These are phyloP conservation scores for Lotmaria passim DNA, from an alignment of 208 protist genomes.

Conservation along the genomic window DNA sequence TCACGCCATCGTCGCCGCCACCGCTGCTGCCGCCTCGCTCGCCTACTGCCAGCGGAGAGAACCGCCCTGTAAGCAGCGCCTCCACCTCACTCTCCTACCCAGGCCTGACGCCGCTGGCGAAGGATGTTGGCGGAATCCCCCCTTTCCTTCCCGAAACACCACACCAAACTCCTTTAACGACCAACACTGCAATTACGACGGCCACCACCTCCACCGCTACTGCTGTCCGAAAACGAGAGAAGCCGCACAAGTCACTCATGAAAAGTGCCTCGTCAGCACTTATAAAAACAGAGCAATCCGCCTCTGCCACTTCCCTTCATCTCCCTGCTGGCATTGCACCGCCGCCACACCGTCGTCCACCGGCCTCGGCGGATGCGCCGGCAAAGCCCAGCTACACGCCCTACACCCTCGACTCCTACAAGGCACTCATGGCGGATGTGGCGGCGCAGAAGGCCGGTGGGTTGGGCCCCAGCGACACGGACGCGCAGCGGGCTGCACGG, in stretches of 20 bases:
- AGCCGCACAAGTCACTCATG: too few relatives aligned
- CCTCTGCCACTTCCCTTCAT: not conserved
- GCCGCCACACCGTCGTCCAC: not conserved
- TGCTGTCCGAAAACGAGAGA: too few relatives aligned
- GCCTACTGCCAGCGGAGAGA: too few relatives aligned
- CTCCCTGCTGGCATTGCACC: too few relatives aligned
- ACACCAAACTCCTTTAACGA: not conserved
- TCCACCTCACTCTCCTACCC: not conserved
- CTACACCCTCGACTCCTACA: slow-evolving; percentile 75
- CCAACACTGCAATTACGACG: not conserved
- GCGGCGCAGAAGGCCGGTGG: slow-evolving; percentile 50
- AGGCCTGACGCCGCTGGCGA: not conserved
- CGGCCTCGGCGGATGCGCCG: slow-evolving; percentile 3
- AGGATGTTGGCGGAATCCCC: not conserved
- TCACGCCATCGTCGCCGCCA: slow-evolving; percentile 1
- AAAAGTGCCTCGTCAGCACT: too few relatives aligned
- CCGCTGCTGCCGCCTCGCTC: too few relatives aligned
- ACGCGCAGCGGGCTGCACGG: slow-evolving; percentile 67
- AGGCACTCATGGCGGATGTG: slow-evolving; percentile 60
- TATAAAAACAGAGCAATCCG: not conserved
- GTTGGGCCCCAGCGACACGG: slow-evolving; percentile 77
- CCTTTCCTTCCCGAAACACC: not conserved
- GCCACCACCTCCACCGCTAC: too few relatives aligned
- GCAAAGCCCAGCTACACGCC: slow-evolving; percentile 52
- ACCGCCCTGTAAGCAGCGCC: not conserved